Evolutionary conservation across 2,329 filamentous ascomycete species (phyloP).

Genomic region (Niveomyces coronatus): DNA sequence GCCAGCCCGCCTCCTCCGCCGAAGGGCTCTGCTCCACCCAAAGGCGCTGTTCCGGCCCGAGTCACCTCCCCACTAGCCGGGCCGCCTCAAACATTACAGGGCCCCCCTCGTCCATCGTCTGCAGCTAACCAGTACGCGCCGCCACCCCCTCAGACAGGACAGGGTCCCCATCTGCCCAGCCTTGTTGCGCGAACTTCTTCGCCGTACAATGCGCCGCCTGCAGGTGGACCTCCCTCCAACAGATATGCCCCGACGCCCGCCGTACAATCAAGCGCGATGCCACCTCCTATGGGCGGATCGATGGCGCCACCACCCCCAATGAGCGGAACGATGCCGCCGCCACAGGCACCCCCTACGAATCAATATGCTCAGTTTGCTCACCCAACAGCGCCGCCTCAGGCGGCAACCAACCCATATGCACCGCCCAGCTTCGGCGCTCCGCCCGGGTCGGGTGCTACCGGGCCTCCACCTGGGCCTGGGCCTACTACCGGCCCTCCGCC

Average conservation of each 20-base stretch:
- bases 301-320: conserved; percentile 30
- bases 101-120: conserved; percentile 47
- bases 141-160: conserved; percentile 50
- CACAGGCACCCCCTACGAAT: conserved; percentile 36
- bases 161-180: conserved; percentile 35
- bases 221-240: conserved; percentile 57
- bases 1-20: conserved; percentile 72
- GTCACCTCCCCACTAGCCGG: conserved; percentile 61
- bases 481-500: conserved; percentile 26
- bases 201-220: conserved; percentile 74
- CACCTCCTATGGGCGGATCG: conserved; percentile 27
- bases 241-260: conserved; percentile 64
- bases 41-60: conserved; percentile 59
- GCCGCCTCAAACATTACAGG: conserved; percentile 43
- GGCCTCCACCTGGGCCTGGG: conserved; percentile 26
- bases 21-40: conserved; percentile 66
- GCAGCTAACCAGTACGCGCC: conserved; percentile 45
- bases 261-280: conserved; percentile 38
- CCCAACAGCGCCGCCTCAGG: conserved; percentile 14
- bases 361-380: conserved; percentile 28
- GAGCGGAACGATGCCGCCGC: conserved; percentile 33
- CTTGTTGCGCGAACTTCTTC: conserved; percentile 66
- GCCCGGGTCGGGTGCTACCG: conserved; percentile 28
- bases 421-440: conserved; percentile 37
- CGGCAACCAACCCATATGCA: conserved; percentile 25